Evolutionary conservation across 129 eudicot genomes (phyloP), one percentile per base, ranked within the genome.

Genomic region (Chrysanthemum makinoi): DNA sequence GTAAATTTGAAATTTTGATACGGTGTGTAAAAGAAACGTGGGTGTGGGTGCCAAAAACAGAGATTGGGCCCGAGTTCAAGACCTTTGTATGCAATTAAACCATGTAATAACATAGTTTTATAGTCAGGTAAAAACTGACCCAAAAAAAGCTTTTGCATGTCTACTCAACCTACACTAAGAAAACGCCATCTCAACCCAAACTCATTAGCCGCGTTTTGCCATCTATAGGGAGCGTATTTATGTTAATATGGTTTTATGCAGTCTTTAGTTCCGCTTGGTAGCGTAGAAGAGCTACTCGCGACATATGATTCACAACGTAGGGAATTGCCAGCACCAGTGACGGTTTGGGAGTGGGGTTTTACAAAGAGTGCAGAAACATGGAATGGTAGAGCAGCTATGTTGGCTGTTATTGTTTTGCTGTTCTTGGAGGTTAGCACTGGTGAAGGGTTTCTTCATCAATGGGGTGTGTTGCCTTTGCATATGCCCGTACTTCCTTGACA

Each of bases 311-410:
- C 98, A 13, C 96, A 94, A 78, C 90, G 98, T 0, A 69, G 96
- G 81, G 96, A 87, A 76, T 85, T 94, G 49, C 98, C 98, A 15
- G 85, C 98, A 5, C 98, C 96, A 1, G 95, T 94, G 60, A 83
- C 89, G 16, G 82, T 94, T 11, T 94, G 96, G 98, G 95, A 94
- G 66, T 94, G 98, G 98, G 98, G 98, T 46, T 94, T 96, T 91
- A 94, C 98, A 4, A 94, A 87, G 72, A 94, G 98, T 72, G 98
- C 98, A 33, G 98, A 94, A 72, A 94, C 98, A 61, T 94, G 96
- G 98, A 94, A 94, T 5, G 98, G 98, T 12, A 78, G 98, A 54
- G 93, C 92, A 6, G 98, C 98, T 30, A 94, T 89, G 98, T 62
- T 94, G 73, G 98, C 98, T 0, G 96, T 94, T 66, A 81, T 94